These are phyloP conservation scores for Mortierella antarctica DNA, from an alignment of 192 early-diverging fungal genomes.

Conservation along the genomic window DNA sequence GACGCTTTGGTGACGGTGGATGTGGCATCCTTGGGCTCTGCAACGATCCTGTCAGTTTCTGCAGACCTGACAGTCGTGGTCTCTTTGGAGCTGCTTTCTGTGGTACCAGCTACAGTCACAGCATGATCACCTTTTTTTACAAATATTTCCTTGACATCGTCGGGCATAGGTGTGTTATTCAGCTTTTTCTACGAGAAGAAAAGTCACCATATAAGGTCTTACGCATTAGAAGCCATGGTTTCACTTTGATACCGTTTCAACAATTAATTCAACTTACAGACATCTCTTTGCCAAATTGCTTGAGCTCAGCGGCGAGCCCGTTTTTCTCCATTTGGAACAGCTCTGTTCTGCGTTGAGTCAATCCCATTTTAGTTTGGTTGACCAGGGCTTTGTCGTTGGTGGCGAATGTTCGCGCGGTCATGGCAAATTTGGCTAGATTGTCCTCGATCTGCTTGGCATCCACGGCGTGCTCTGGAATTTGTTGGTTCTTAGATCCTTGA, in stretches of 20 bases:
- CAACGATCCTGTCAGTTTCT: background rate
- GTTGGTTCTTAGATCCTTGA: slow-evolving; percentile 47
- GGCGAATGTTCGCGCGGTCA: slow-evolving; percentile 72
- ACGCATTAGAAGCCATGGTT: slow-evolving; percentile 84
- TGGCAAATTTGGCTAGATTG: slow-evolving; percentile 63
- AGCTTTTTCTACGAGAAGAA: slow-evolving; percentile 60
- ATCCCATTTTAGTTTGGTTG: slow-evolving; percentile 68
- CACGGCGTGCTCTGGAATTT: slow-evolving; percentile 62
- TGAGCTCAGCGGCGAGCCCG: slow-evolving; percentile 80
- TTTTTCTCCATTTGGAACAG: slow-evolving; percentile 76
- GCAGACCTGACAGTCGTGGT: slow-evolving; percentile 1
- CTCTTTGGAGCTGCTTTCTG: slow-evolving; percentile 20
- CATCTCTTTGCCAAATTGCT: slow-evolving; percentile 82
- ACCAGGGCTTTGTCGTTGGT: slow-evolving; percentile 82
- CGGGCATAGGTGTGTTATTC: slow-evolving; percentile 77
- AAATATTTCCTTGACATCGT: slow-evolving; percentile 83
- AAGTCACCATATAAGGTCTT: slow-evolving; percentile 51
- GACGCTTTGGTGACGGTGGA: slow-evolving; percentile 11
- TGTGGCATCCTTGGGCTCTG: slow-evolving; percentile 12
- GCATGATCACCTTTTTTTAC: slow-evolving; percentile 59
- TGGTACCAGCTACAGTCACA: slow-evolving; percentile 3
- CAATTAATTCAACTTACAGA: slow-evolving; percentile 46
- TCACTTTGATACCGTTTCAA: slow-evolving; percentile 68
- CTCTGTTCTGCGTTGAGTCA: slow-evolving; percentile 30
- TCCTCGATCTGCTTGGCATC: slow-evolving; percentile 49